Conservation (phyloP, 306 rosid genomes). For the Canavalia gladiata region DNA sequence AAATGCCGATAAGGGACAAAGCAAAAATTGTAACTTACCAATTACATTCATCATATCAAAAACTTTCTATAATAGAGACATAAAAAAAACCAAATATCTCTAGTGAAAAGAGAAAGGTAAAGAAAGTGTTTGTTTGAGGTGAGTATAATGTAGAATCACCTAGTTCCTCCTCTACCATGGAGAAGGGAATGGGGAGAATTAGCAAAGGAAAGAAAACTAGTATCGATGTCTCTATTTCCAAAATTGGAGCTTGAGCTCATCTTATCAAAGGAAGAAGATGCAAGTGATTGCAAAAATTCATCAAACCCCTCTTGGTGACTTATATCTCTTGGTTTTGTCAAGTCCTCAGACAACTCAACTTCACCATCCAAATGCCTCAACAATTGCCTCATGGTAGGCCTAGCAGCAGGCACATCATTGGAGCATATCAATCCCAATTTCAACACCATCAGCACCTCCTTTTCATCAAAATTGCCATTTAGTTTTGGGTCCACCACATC, state of each 20-base stretch:
- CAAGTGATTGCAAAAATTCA: conserved; percentile 67
- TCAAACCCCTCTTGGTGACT: conserved; percentile 68
- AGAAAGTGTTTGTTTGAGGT: background rate
- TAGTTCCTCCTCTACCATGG: conserved; percentile 56
- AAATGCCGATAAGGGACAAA: background rate
- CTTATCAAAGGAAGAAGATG: conserved; percentile 67
- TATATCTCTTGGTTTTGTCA: conserved; percentile 54
- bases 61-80: conserved; percentile 4
- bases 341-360: conserved; percentile 53
- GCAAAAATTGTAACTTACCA: background rate
- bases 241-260: conserved; percentile 56
- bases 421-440: conserved; percentile 81
- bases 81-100: conserved; percentile 16
- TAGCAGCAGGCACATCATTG: conserved; percentile 49
- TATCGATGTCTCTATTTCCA: conserved; percentile 55
- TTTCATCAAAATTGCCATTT: conserved; percentile 55
- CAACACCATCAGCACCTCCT: conserved; percentile 62
- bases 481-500: conserved; percentile 70
- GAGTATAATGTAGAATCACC: conserved; percentile 31
- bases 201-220: conserved; percentile 52
- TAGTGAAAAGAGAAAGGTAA: background rate
- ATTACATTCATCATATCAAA: conserved; percentile 19
- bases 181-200: conserved; percentile 64
- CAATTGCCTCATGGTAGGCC: conserved; percentile 77
- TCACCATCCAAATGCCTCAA: conserved; percentile 80